phyloP scores from a whole-genome alignment of 2,329 filamentous ascomycete species.

The Colletotrichum sp. region DNA sequence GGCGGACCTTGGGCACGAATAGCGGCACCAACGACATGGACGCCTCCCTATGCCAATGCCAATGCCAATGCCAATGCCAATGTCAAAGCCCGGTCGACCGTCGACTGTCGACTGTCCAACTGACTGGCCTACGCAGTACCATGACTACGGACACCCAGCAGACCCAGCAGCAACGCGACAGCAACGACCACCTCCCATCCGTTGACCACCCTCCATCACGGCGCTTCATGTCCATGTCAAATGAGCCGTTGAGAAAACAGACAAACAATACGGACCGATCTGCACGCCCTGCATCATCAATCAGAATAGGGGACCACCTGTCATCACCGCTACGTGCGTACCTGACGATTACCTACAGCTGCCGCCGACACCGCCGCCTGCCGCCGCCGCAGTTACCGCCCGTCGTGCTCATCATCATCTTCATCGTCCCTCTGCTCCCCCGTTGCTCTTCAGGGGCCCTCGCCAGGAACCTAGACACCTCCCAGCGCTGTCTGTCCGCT shows the following conservation, averaged over 20 bases:
- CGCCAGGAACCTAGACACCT: background rate
- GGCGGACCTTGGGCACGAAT: background rate
- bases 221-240: background rate
- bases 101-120: background rate
- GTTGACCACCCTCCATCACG: background rate
- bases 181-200: background rate
- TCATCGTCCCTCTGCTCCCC: background rate
- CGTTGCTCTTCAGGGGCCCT: background rate
- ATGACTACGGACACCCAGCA: background rate
- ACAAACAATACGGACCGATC: background rate
- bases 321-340: background rate
- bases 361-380: background rate
- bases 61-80: background rate
- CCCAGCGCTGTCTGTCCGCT: background rate
- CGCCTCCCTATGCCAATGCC: background rate
- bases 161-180: background rate
- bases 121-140: background rate
- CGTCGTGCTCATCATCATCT: conserved; percentile 5
- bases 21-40: background rate
- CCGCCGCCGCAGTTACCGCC: background rate
- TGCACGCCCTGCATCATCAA: conserved; percentile 13
- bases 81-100: background rate
- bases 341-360: background rate
- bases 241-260: background rate
- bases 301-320: conserved; percentile 6